Percentiles rank a stretch among this genome's conserved stretches.
Evolutionary conservation across 371 early-diverging fungal genomes (phyloP).

Genomic region (Mucor plumbeus): DNA sequence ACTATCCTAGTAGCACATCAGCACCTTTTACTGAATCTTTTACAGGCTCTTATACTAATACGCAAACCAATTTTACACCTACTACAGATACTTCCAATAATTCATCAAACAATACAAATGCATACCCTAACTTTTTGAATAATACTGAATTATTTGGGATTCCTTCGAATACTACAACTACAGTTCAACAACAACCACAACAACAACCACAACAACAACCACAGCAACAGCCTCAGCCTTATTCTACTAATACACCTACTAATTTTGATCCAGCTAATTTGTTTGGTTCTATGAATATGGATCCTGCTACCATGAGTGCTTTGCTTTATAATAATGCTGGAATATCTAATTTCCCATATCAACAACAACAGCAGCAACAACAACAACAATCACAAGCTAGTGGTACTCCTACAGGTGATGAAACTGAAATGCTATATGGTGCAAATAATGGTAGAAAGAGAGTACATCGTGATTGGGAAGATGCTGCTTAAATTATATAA

Average conservation of each 20-base stretch:
- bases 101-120: not conserved
- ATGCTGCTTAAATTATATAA: slow-evolving; percentile 22
- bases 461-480: slow-evolving; percentile 40
- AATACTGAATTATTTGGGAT: slow-evolving; percentile 21
- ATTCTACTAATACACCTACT: slow-evolving; percentile 11
- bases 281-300: slow-evolving; percentile 45
- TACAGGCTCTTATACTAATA: not conserved
- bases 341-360: not conserved
- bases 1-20: not conserved
- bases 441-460: slow-evolving; percentile 38
- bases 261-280: slow-evolving; percentile 28
- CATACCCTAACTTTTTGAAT: slow-evolving; percentile 29
- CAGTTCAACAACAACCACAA: slow-evolving; percentile 23
- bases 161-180: slow-evolving; percentile 14
- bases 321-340: slow-evolving; percentile 32
- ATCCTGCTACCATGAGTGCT: slow-evolving; percentile 44
- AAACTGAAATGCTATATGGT: slow-evolving; percentile 26
- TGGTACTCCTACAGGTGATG: not conserved
- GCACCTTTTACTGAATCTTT: not conserved
- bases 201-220: slow-evolving; percentile 19
- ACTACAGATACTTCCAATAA: not conserved
- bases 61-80: not conserved
- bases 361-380: slow-evolving; percentile 16
- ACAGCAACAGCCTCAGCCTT: slow-evolving; percentile 11
- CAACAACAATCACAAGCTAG: slow-evolving; percentile 10